Percentiles rank a stretch among this genome's conserved stretches.
phyloP scores from a whole-genome alignment of 345 rosid genomes.

The Erucastrum elatum region DNA sequence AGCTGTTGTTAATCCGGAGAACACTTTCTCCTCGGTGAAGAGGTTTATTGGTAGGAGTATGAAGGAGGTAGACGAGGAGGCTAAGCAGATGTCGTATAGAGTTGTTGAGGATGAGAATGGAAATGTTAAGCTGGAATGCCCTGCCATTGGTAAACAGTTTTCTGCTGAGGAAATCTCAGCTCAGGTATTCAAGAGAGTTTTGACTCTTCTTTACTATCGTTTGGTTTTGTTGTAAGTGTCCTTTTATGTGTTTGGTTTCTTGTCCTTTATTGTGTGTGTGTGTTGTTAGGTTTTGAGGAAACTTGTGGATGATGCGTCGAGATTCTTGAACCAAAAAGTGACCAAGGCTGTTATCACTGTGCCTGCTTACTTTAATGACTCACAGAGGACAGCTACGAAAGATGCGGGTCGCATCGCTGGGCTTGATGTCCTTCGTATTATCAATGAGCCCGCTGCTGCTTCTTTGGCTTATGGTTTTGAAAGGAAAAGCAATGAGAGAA shows the following conservation, averaged over 20 bases:
- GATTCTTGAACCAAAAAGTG: constrained; percentile 65
- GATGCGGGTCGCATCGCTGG: constrained; percentile 95
- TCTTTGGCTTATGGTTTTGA: constrained; percentile 96
- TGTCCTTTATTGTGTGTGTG: not conserved
- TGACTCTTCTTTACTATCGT: not conserved
- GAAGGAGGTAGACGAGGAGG: constrained; percentile 91
- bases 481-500: constrained; percentile 92
- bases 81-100: constrained; percentile 84
- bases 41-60: constrained; percentile 96
- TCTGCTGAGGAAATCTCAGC: constrained; percentile 99
- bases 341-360: constrained; percentile 70
- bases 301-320: constrained; percentile 94
- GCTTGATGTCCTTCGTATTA: constrained; percentile 81
- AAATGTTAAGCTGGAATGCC: constrained; percentile 91
- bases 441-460: constrained; percentile 98
- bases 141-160: constrained; percentile 82
- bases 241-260: not conserved
- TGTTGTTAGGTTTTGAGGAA: constrained; percentile 80
- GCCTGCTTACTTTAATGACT: constrained; percentile 80
- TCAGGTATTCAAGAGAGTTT: constrained; percentile 55
- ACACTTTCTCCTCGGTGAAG: constrained; percentile 95
- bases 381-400: constrained; percentile 93
- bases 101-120: constrained; percentile 90
- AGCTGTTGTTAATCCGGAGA: constrained; percentile 95
- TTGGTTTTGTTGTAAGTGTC: not conserved